Evolutionary conservation across 495 filamentous ascomycete genomes (phyloP), one percentile per base, ranked within the genome.

Genomic region (Darksidea phi): DNA sequence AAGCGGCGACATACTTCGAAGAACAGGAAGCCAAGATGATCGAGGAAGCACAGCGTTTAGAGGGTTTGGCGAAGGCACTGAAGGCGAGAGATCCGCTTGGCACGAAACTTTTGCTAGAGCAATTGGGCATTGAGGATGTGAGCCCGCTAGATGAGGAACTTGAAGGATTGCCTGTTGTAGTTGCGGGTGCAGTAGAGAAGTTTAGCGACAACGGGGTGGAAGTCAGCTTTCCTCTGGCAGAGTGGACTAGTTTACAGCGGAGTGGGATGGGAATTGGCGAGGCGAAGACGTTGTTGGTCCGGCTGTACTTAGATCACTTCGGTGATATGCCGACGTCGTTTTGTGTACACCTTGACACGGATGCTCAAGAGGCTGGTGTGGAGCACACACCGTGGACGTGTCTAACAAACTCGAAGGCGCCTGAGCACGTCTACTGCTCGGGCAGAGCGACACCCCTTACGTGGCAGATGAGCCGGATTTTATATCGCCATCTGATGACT

Each of bases 341-440:
- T 46, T 73, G 71, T 36, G 43, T 67, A 0, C 71, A 73, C 54
- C 55, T 73, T 4, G 61, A 66, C 45, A 57, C n/a, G 28, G 36
- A 46, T 18, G 6, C 28, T 24, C 17, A 54, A 46, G 43, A 49
- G 20, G 5, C 18, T 6, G 26, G 15, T 4, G 46, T 26, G n/a
- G 59, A 63, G 42, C 59, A 63, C 36, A 45, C 21, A n/a, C 59
- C 54, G 6, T 63, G 55, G 48, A 26, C 54, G 1, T 52, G 38
- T n/a, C 36, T 62, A 1, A 13, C 20, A 17, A 43, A 51, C 12
- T 25, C 54, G 5, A 26, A 26, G 6, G 53, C 53, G 25, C 64
- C 64, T 8, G 24, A 51, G 5, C 8, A 21, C 1, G 17, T 32
- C 17, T 49, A 53, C 20, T 67, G 64, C 41, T 6, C 15, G 8